Evolutionary conservation across 768 basidiomycete genomes (phyloP).

Genomic region (Mycena haematopus): DNA sequence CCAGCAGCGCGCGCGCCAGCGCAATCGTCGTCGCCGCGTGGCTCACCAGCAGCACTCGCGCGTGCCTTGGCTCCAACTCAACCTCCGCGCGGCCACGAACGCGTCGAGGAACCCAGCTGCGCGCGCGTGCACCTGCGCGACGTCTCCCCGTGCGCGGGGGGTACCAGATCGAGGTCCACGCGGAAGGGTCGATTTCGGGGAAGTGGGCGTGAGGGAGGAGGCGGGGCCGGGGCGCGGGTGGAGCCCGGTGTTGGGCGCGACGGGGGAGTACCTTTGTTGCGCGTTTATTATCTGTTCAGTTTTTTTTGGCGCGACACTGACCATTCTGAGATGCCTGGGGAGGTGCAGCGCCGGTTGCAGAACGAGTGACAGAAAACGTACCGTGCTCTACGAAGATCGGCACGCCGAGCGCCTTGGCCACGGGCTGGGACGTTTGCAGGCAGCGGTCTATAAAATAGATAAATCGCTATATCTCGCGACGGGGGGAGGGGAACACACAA

Average conservation of each 20-base stretch:
- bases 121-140: conserved; percentile 68
- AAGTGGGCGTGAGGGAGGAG: conserved; percentile 58
- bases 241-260: conserved; percentile 66
- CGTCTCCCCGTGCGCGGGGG: conserved; percentile 78
- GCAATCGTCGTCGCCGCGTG: conserved; percentile 81
- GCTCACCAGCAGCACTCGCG: conserved; percentile 64
- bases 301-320: conserved; percentile 41
- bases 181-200: conserved; percentile 58
- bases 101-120: conserved; percentile 54
- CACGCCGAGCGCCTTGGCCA: conserved; percentile 62
- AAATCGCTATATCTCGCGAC: background rate
- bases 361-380: conserved; percentile 32
- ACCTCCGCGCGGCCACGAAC: conserved; percentile 48
- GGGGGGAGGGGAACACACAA: conserved; percentile 52
- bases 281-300: conserved; percentile 22
- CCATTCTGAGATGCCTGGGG: conserved; percentile 76
- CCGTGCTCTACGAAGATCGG: conserved; percentile 86
- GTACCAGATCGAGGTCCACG: conserved; percentile 70
- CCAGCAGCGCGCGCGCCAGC: conserved; percentile 63
- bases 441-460: conserved; percentile 69
- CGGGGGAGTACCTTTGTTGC: conserved; percentile 86
- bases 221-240: conserved; percentile 77
- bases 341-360: background rate
- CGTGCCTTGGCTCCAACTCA: conserved; percentile 40
- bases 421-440: conserved; percentile 77